These are phyloP conservation scores for Candida nemodendra DNA, from an alignment of 805 yeast genomes.

Conservation along the genomic window DNA sequence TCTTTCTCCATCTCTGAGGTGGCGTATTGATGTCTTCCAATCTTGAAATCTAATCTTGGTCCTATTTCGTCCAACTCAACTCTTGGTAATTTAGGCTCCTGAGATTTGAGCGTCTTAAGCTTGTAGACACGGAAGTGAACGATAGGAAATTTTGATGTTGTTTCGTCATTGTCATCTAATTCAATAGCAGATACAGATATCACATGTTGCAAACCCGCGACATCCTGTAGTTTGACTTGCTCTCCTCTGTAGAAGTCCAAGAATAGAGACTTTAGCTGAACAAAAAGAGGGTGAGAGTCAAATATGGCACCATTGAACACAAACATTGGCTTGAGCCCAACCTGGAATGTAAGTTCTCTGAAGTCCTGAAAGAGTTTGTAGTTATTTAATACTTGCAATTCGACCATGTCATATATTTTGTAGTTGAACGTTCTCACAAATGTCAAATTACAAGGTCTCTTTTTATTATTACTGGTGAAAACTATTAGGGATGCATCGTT, in stretches of 20 bases:
- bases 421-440: constrained; percentile 88
- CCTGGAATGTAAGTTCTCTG: constrained; percentile 71
- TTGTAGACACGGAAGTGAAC: constrained; percentile 90
- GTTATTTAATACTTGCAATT: constrained; percentile 68
- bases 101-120: constrained; percentile 71
- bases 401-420: constrained; percentile 92
- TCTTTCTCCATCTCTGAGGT: constrained; percentile 88
- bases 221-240: constrained; percentile 78
- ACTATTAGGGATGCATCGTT: constrained; percentile 88
- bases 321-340: constrained; percentile 94
- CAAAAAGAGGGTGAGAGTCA: constrained; percentile 82
- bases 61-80: constrained; percentile 95
- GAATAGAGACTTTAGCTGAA: constrained; percentile 83
- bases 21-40: constrained; percentile 83
- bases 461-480: constrained; percentile 76
- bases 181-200: constrained; percentile 76
- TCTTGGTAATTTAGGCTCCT: constrained; percentile 85
- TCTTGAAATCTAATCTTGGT: constrained; percentile 88
- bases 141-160: constrained; percentile 59
- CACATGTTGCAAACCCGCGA: constrained; percentile 90
- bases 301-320: constrained; percentile 89
- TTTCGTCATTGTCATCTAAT: constrained; percentile 71
- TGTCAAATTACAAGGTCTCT: constrained; percentile 88
- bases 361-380: constrained; percentile 77
- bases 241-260: constrained; percentile 90